Percentiles rank a stretch among this genome's conserved stretches.
These are phyloP conservation scores for Xylariaceae sp. DNA, from an alignment of 2,329 filamentous ascomycete species.

Conservation along the genomic window DNA sequence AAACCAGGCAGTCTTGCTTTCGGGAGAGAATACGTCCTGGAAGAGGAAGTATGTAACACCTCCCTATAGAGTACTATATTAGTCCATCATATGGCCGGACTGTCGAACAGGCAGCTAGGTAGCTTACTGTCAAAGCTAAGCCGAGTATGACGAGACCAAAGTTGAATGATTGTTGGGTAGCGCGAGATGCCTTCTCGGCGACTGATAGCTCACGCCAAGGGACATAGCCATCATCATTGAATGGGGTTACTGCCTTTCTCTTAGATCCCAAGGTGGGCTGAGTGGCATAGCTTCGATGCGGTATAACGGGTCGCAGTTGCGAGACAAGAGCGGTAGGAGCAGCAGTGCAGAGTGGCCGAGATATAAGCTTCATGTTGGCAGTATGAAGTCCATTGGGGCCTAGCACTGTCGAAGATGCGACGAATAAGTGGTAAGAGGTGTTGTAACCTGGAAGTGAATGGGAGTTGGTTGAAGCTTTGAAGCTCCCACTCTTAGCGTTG, in stretches of 20 bases:
- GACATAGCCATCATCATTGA: conserved; percentile 83
- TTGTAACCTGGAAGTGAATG: not conserved
- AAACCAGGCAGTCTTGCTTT: conserved; percentile 86
- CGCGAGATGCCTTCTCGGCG: conserved; percentile 78
- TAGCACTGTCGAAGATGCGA: too few species aligned
- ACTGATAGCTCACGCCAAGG: conserved; percentile 77
- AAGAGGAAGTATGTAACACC: conserved; percentile 80
- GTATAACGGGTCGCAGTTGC: conserved; percentile 41
- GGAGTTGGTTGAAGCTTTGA: conserved; percentile 27
- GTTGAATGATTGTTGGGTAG: conserved; percentile 90
- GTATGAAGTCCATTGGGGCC: conserved; percentile 39
- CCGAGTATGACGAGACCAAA: conserved; percentile 77
- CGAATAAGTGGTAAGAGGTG: too few species aligned
- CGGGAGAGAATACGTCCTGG: conserved; percentile 79
- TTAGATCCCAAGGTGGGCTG: conserved; percentile 55
- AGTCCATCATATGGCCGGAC: conserved; percentile 1
- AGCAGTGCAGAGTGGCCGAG: conserved; percentile 41
- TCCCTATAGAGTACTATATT: conserved; percentile 51
- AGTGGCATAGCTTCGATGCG: conserved; percentile 60
- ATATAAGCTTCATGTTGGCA: conserved; percentile 51
- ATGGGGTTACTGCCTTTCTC: conserved; percentile 74
- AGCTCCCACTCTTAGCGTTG: not conserved
- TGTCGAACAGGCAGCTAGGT: not conserved
- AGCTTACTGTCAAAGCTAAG: conserved; percentile 69
- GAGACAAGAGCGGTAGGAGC: conserved; percentile 35